Evolutionary conservation across 441 rosid species (phyloP).

Genomic region (Viola pubescens): DNA sequence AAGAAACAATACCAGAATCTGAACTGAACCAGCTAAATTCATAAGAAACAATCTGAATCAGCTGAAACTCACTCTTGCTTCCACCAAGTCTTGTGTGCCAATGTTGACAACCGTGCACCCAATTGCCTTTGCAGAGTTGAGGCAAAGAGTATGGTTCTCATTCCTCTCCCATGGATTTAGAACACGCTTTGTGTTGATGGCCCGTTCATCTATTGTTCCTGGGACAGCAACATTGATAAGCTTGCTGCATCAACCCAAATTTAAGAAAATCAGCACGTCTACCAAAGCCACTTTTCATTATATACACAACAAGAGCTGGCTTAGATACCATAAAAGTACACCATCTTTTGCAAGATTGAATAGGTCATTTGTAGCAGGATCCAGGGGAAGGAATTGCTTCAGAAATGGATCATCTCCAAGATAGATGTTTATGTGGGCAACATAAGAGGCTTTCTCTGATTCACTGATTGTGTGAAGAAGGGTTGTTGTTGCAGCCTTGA

Average conservation of each 20-base stretch:
- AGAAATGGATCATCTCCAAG: constrained; percentile 90
- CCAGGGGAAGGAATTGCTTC: constrained; percentile 75
- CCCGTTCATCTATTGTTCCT: constrained; percentile 78
- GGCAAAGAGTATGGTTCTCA: constrained; percentile 81
- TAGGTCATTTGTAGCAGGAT: constrained; percentile 65
- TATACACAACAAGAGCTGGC: constrained; percentile 7
- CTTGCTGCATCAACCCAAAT: constrained; percentile 44
- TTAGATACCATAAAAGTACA: constrained; percentile 86
- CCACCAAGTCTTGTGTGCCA: constrained; percentile 88
- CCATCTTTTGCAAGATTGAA: constrained; percentile 90
- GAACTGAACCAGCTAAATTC: background rate
- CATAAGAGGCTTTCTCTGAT: constrained; percentile 88
- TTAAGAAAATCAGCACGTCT: constrained; percentile 13
- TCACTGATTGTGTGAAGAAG: constrained; percentile 74
- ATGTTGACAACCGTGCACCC: constrained; percentile 88
- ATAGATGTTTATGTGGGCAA: constrained; percentile 78
- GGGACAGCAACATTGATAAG: constrained; percentile 82
- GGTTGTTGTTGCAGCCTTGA: constrained; percentile 74
- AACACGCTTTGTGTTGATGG: constrained; percentile 62
- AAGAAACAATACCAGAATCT: constrained; percentile 14
- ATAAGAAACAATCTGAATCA: background rate
- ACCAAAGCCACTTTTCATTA: constrained; percentile 8
- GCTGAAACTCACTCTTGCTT: constrained; percentile 77
- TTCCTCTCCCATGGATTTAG: constrained; percentile 87
- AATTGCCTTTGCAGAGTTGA: constrained; percentile 87